These are phyloP conservation scores for Dactylis glomerata DNA, from an alignment of 176 grass and related monocot genomes.

Conservation along the genomic window DNA sequence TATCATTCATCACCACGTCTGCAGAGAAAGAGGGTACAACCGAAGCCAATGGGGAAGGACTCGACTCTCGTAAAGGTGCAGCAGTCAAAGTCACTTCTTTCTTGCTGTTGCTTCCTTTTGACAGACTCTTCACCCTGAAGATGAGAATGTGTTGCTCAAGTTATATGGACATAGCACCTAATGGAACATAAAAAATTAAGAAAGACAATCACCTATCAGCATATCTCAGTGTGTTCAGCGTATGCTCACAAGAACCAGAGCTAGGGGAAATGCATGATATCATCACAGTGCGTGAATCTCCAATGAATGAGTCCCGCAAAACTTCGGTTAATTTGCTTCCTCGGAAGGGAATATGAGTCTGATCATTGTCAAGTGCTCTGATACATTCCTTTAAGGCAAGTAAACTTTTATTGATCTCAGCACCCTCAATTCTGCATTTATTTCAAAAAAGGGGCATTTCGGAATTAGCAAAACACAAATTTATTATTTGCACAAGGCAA, in stretches of 20 bases:
- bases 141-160: conserved; percentile 13
- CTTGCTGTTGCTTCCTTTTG: conserved; percentile 78
- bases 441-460: conserved; percentile 6
- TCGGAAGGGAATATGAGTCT: conserved; percentile 97
- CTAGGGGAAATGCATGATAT: conserved; percentile 98
- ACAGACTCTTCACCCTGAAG: conserved; percentile 90
- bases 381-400: conserved; percentile 98
- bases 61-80: conserved; percentile 55
- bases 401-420: conserved; percentile 99
- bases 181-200: conserved; percentile 17
- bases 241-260: conserved; percentile 98
- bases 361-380: conserved; percentile 95
- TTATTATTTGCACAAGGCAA: not conserved
- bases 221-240: conserved; percentile 96
- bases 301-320: conserved; percentile 90
- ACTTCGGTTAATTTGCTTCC: conserved; percentile 99
- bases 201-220: conserved; percentile 79
- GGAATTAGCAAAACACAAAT: conserved; percentile 19
- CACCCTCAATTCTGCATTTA: conserved; percentile 87
- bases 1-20: conserved; percentile 52
- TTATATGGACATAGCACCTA: conserved; percentile 5
- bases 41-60: conserved; percentile 52
- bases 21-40: conserved; percentile 38
- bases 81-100: conserved; percentile 52
- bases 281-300: conserved; percentile 97